Evolutionary conservation across 306 rosid genomes (phyloP).

Genomic region (Aeschynomene evenia): DNA sequence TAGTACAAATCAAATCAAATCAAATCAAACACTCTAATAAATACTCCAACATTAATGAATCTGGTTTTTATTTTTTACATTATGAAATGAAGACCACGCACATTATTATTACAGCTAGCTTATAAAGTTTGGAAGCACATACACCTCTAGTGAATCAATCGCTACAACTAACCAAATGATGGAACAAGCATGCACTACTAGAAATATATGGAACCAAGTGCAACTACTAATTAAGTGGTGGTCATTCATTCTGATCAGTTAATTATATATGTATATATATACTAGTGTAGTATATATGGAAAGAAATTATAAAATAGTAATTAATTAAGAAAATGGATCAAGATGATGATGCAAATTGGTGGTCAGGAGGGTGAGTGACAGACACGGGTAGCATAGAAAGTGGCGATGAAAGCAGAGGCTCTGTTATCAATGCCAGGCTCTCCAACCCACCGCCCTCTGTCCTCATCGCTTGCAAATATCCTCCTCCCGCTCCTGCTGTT

Average conservation of each 20-base stretch:
- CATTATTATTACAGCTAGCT: slow-evolving; percentile 28
- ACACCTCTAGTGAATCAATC: slow-evolving; percentile 2
- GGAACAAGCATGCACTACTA: not conserved
- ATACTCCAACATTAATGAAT: slow-evolving; percentile 13
- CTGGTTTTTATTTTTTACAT: slow-evolving; percentile 35
- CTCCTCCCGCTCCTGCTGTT: slow-evolving; percentile 39
- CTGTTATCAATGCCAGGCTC: slow-evolving; percentile 89
- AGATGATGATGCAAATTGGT: slow-evolving; percentile 50
- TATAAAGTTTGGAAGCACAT: slow-evolving; percentile 37
- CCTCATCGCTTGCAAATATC: slow-evolving; percentile 80
- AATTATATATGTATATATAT: no score
- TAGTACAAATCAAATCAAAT: no score
- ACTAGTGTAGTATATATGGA: no score
- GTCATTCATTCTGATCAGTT: no score
- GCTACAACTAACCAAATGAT: slow-evolving; percentile 8
- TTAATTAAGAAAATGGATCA: no score
- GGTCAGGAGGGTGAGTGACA: slow-evolving; percentile 56
- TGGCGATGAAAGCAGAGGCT: slow-evolving; percentile 80
- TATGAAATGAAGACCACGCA: slow-evolving; percentile 38
- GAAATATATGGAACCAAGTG: no score
- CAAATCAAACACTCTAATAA: not conserved
- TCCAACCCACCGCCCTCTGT: slow-evolving; percentile 71
- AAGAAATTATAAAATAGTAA: no score
- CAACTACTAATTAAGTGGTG: no score
- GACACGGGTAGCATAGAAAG: slow-evolving; percentile 61